These are phyloP conservation scores for Thuidium tamariscinum DNA, from an alignment of 225 moss, liverwort and hornwort genomes.

Conservation along the genomic window DNA sequence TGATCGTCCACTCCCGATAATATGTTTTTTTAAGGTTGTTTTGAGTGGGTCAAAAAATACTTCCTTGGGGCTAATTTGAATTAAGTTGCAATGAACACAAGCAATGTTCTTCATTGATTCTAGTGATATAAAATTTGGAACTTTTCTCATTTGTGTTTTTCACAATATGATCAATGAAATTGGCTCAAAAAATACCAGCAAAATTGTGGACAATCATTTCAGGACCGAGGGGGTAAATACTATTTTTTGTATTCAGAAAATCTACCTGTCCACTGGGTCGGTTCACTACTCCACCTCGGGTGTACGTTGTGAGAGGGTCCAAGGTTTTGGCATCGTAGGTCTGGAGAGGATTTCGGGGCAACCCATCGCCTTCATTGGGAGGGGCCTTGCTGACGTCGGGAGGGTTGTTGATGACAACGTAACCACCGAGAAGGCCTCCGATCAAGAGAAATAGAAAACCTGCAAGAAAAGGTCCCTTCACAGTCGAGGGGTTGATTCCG, in stretches of 20 bases:
- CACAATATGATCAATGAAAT: no score
- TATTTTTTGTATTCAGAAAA: not conserved
- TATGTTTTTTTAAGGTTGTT: no score
- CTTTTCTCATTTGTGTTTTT: no score
- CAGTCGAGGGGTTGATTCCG: conserved; percentile 43
- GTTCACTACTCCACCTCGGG: conserved; percentile 43
- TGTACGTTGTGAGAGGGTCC: conserved; percentile 55
- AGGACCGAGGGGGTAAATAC: no score
- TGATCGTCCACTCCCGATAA: no score
- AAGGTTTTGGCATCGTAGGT: conserved; percentile 38
- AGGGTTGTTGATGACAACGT: conserved; percentile 58
- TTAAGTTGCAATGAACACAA: no score
- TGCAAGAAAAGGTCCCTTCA: conserved; percentile 43
- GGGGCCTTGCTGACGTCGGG: conserved; percentile 54
- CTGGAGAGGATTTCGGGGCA: conserved; percentile 43
- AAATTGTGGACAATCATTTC: no score
- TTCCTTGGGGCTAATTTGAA: no score
- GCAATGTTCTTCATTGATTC: no score
- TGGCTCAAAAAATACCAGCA: no score
- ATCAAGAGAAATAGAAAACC: conserved; percentile 47
- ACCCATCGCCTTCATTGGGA: conserved; percentile 46
- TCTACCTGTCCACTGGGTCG: conserved; percentile 42
- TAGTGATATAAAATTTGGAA: no score
- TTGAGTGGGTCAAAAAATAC: no score
- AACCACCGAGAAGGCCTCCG: conserved; percentile 53